Conservation (phyloP, 2,329 filamentous ascomycete species). For the Zymoseptoria crescenta region DNA sequence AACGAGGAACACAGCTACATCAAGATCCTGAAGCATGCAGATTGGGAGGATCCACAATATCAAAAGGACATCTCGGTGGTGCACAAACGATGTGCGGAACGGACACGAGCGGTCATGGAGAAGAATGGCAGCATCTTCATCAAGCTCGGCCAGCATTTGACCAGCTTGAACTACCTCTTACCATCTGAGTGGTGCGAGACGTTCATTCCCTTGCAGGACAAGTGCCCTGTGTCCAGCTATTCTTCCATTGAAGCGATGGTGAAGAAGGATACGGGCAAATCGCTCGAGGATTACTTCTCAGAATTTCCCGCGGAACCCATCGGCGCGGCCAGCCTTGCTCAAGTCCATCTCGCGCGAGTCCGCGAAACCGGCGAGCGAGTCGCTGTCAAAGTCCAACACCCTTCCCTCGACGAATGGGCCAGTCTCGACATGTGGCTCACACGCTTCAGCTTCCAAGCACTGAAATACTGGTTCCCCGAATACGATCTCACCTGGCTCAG, state of each 20-base stretch:
- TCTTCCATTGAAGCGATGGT: constrained; percentile 86
- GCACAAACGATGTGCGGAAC: constrained; percentile 84
- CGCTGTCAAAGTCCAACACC: constrained; percentile 95
- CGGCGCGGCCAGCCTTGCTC: constrained; percentile 86
- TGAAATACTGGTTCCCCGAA: constrained; percentile 92
- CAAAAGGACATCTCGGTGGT: constrained; percentile 68
- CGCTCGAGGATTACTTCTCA: constrained; percentile 75
- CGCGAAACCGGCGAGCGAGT: constrained; percentile 77
- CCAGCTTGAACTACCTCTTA: constrained; percentile 89
- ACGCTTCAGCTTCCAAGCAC: constrained; percentile 75
- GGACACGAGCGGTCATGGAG: constrained; percentile 80
- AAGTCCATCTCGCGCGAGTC: constrained; percentile 82
- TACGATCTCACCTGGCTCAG: constrained; percentile 97
- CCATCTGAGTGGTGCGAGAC: constrained; percentile 90
- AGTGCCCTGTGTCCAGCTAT: constrained; percentile 85
- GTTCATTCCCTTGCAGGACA: constrained; percentile 92
- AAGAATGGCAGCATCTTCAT: constrained; percentile 98
- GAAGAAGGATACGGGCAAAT: constrained; percentile 67
- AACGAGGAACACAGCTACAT: constrained; percentile 60
- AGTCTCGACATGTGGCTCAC: constrained; percentile 82
- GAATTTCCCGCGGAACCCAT: constrained; percentile 75
- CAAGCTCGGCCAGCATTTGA: constrained; percentile 92
- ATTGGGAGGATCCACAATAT: constrained; percentile 53
- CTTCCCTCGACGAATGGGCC: constrained; percentile 79
- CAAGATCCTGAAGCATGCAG: constrained; percentile 64